Conservation (phyloP, 768 basidiomycete genomes). For the Boletus pseudopeckii region DNA sequence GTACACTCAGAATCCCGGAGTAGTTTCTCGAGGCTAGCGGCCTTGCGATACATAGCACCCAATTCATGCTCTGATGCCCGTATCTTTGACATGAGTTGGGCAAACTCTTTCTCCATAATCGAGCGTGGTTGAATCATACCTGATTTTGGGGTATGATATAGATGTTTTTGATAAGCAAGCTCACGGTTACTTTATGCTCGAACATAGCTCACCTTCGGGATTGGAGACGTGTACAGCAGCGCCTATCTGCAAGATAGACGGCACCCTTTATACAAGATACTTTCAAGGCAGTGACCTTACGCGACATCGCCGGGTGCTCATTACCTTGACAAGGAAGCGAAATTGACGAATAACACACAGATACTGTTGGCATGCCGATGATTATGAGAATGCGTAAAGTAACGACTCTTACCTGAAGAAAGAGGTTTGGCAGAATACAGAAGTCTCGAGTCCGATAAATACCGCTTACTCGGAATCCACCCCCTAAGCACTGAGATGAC, state of each 20-base stretch:
- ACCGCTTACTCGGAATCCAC: background rate
- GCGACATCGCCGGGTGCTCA: background rate
- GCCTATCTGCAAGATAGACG: background rate
- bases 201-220: constrained; percentile 10
- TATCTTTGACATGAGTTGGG: constrained; percentile 19
- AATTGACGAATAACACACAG: constrained; percentile 1
- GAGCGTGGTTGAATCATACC: constrained; percentile 11
- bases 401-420: background rate
- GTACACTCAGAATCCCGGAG: background rate
- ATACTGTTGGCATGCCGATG: background rate
- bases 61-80: constrained; percentile 18
- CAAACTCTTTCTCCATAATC: constrained; percentile 12
- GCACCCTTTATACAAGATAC: constrained; percentile 12
- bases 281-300: constrained; percentile 6
- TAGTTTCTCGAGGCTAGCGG: constrained; percentile 6
- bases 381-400: background rate
- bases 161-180: background rate
- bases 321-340: constrained; percentile 2
- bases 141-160: background rate
- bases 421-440: background rate
- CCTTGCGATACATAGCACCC: constrained; percentile 20
- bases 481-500: background rate
- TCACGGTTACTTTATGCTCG: background rate
- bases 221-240: background rate
- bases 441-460: background rate